These are phyloP conservation scores for Begonia masoniana DNA, from an alignment of 306 rosid genomes.

Conservation along the genomic window DNA sequence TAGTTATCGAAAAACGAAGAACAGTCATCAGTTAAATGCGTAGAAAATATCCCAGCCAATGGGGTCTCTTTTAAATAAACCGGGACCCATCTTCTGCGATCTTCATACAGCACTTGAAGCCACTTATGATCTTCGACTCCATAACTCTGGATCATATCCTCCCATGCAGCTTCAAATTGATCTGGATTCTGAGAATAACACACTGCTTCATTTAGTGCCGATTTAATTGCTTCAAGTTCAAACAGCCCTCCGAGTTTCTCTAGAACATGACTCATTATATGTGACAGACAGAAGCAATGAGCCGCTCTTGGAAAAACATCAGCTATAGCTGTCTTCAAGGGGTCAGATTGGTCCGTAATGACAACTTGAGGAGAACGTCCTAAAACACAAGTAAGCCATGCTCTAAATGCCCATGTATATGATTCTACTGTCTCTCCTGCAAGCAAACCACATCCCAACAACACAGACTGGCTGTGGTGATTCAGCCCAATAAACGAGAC, in stretches of 20 bases:
- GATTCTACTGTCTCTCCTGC: conserved; percentile 44
- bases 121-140: conserved; percentile 41
- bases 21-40: conserved; percentile 28
- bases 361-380: conserved; percentile 70
- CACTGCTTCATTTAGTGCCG: conserved; percentile 31
- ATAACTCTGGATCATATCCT: conserved; percentile 40
- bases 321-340: conserved; percentile 36
- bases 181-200: conserved; percentile 40
- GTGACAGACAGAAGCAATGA: conserved; percentile 38
- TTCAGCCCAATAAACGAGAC: conserved; percentile 53
- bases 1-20: conserved; percentile 30
- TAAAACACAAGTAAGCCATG: conserved; percentile 53
- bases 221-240: conserved; percentile 33
- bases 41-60: conserved; percentile 47
- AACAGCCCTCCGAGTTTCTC: conserved; percentile 32
- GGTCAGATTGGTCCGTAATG: conserved; percentile 29
- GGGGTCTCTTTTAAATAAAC: conserved; percentile 37
- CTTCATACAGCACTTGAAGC: conserved; percentile 50
- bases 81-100: conserved; percentile 59
- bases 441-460: conserved; percentile 68
- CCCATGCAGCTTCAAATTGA: conserved; percentile 59
- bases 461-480: conserved; percentile 52
- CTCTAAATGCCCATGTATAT: conserved; percentile 60
- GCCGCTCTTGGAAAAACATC: conserved; percentile 71
- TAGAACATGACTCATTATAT: conserved; percentile 38